These are phyloP conservation scores for Tulasnella sp. DNA, from an alignment of 768 basidiomycete species.

Conservation along the genomic window DNA sequence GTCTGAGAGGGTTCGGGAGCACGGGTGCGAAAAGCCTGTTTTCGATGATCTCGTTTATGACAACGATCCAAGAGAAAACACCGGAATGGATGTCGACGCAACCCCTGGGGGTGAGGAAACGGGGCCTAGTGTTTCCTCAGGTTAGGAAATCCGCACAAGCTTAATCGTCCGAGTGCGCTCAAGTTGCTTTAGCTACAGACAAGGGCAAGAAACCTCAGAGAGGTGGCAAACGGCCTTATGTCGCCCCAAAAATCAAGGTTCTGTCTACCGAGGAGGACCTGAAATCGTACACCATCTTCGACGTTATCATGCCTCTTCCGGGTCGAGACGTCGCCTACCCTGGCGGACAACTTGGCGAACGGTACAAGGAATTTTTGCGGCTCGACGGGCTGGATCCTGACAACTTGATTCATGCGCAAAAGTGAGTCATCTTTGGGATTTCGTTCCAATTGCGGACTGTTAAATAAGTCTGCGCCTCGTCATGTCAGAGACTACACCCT, in stretches of 20 bases:
- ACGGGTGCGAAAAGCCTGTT: conserved; percentile 61
- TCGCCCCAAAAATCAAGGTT: conserved; percentile 60
- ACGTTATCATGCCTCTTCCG: conserved; percentile 95
- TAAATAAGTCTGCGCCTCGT: neutral
- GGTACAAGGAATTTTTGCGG: conserved; percentile 67
- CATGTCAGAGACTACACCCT: conserved; percentile 72
- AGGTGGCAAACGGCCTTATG: conserved; percentile 14
- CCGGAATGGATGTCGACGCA: conserved; percentile 3
- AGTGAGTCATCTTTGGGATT: conserved; percentile 33
- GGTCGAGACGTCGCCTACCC: conserved; percentile 93
- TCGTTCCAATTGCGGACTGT: neutral
- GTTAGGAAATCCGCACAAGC: neutral
- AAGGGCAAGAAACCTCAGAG: neutral
- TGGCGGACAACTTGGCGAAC: conserved; percentile 73
- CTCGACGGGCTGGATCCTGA: conserved; percentile 85
- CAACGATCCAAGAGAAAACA: conserved; percentile 19
- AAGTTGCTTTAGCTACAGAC: neutral
- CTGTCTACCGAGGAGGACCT: conserved; percentile 63
- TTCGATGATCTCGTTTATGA: conserved; percentile 89
- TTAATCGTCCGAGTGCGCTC: too few relatives aligned
- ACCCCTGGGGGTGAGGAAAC: conserved; percentile 22
- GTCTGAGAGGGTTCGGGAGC: conserved; percentile 77
- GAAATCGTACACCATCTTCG: conserved; percentile 75
- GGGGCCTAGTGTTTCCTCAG: conserved; percentile 21
- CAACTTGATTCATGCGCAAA: conserved; percentile 82